Evolutionary conservation across 2,329 filamentous ascomycete species (phyloP).

Genomic region (Neofusicoccum kwambonambiense): DNA sequence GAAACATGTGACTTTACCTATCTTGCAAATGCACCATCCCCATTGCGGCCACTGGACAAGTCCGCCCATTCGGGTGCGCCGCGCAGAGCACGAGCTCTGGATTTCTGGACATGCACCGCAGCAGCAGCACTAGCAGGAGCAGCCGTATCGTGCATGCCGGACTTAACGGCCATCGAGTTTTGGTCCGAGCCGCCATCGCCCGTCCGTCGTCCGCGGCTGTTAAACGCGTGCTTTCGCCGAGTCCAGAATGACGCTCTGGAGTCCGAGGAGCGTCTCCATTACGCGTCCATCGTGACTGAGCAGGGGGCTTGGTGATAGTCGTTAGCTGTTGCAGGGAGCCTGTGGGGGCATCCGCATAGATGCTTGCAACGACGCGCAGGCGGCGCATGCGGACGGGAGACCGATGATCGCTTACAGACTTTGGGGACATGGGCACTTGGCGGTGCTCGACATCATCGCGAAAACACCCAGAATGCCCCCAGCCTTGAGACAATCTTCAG

Average conservation of each 20-base stretch:
- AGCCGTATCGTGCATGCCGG: background rate
- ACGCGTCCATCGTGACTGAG: background rate
- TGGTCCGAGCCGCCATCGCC: background rate
- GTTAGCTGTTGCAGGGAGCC: background rate
- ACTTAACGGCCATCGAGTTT: conserved; percentile 5
- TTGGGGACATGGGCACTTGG: background rate
- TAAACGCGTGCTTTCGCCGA: background rate
- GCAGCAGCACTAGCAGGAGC: background rate
- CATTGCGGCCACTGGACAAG: background rate
- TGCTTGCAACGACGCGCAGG: background rate
- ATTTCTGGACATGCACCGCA: background rate
- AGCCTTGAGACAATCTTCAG: conserved; percentile 1
- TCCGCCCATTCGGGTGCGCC: background rate
- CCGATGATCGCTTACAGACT: background rate
- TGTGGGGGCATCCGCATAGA: background rate
- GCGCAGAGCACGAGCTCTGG: conserved; percentile 1
- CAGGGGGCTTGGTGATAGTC: background rate
- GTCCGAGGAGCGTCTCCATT: background rate
- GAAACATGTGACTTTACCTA: conserved; percentile 9
- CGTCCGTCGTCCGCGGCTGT: background rate
- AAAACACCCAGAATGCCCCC: background rate
- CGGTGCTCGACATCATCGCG: conserved; percentile 5
- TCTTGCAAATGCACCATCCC: background rate
- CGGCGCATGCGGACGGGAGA: background rate
- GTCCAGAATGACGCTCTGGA: background rate